Evolutionary conservation across 2,329 filamentous ascomycete species (phyloP).

Genomic region (Aspergillaceae sp.): DNA sequence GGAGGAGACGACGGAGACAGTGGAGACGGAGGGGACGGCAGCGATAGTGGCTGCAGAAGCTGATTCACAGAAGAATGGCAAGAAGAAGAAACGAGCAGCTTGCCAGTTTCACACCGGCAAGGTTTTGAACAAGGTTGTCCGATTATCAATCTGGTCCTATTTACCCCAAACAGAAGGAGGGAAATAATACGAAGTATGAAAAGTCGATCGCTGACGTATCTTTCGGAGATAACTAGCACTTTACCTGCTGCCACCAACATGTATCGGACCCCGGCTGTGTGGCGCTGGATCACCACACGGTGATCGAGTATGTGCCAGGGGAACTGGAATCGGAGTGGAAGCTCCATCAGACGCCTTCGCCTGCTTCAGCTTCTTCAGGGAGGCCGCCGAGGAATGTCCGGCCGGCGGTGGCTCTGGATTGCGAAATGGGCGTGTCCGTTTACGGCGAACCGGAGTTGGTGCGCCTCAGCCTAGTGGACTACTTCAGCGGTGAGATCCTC

Average conservation of each 20-base stretch:
- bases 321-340: background rate
- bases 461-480: conserved; percentile 45
- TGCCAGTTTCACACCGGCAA: conserved; percentile 1
- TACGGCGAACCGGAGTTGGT: conserved; percentile 45
- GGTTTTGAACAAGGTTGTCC: conserved; percentile 1
- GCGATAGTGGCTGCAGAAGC: background rate
- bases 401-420: conserved; percentile 42
- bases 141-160: background rate
- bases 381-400: background rate
- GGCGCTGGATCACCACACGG: background rate
- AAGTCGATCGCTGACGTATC: background rate
- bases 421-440: conserved; percentile 44
- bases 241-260: background rate
- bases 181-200: too few species aligned
- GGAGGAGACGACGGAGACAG: too few species aligned
- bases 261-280: background rate
- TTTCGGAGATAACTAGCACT: background rate
- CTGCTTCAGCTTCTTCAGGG: background rate
- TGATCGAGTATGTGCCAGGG: background rate
- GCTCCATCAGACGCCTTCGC: conserved; percentile 1
- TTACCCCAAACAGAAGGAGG: too few species aligned
- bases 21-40: too few species aligned
- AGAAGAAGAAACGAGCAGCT: background rate
- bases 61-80: background rate
- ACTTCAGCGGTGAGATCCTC: conserved; percentile 42